phyloP scores from a whole-genome alignment of 1,139 yeast species.

The Wickerhamomyces sp. region DNA sequence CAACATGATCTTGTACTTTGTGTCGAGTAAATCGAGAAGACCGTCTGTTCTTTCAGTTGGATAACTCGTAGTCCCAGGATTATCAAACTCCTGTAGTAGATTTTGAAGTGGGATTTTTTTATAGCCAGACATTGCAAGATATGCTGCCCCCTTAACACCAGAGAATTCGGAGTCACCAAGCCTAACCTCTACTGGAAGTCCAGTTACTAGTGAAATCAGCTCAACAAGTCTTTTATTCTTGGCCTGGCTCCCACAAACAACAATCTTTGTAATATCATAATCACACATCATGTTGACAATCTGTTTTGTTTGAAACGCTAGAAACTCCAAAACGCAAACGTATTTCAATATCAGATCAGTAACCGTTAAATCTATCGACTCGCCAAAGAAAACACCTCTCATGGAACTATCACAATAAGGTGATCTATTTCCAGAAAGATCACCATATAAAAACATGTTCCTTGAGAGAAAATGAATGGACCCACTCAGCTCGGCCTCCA shows the following conservation, averaged over 20 bases:
- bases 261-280: constrained; percentile 27
- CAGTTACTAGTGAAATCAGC: constrained; percentile 26
- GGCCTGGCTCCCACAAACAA: constrained; percentile 49
- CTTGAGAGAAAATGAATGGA: constrained; percentile 33
- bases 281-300: constrained; percentile 29
- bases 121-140: constrained; percentile 23
- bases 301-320: constrained; percentile 44
- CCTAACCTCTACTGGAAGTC: constrained; percentile 24
- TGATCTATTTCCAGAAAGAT: constrained; percentile 50
- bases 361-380: constrained; percentile 28
- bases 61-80: too few relatives aligned
- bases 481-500: constrained; percentile 15
- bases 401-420: constrained; percentile 47
- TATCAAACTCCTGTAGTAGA: background rate
- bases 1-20: constrained; percentile 30
- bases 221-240: constrained; percentile 38
- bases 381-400: constrained; percentile 46
- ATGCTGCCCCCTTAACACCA: constrained; percentile 37
- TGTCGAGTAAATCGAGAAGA: constrained; percentile 9
- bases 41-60: too few relatives aligned
- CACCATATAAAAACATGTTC: constrained; percentile 46
- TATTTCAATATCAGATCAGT: constrained; percentile 37
- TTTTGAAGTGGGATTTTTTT: constrained; percentile 6
- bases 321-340: constrained; percentile 42
- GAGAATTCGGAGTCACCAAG: constrained; percentile 24